Evolutionary conservation across 2,329 filamentous ascomycete genomes (phyloP).

Genomic region (Fusarium pseudoanthophilum): DNA sequence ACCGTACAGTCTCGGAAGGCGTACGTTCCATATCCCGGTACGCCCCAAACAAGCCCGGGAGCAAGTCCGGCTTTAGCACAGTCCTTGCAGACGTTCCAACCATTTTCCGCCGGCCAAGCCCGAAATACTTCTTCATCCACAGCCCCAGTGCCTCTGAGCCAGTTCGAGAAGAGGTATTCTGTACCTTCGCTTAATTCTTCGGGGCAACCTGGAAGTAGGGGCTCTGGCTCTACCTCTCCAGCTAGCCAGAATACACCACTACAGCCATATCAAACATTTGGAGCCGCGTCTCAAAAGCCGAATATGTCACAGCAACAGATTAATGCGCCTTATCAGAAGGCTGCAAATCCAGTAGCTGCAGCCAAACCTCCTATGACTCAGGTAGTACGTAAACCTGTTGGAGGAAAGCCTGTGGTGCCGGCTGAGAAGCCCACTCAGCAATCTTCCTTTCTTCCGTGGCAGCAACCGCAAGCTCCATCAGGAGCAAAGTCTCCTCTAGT

Average conservation of each 20-base stretch:
- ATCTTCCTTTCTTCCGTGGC: background rate
- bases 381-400: background rate
- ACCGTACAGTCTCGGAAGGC: background rate
- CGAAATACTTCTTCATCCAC: background rate
- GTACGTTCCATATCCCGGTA: constrained; percentile 1
- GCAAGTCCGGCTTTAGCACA: background rate
- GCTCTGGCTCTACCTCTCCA: background rate
- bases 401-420: background rate
- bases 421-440: background rate
- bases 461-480: background rate
- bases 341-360: background rate
- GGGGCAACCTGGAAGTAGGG: background rate
- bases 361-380: background rate
- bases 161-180: background rate
- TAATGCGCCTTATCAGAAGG: background rate
- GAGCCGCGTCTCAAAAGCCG: background rate
- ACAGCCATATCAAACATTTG: background rate
- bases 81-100: background rate
- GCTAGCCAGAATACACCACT: background rate
- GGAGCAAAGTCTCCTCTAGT: no score
- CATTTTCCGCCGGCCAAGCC: background rate
- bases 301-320: background rate
- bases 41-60: background rate
- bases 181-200: background rate
- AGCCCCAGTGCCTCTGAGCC: background rate